phyloP scores from a whole-genome alignment of 2,329 filamentous ascomycete species.

The Colletotrichum liaoningense region DNA sequence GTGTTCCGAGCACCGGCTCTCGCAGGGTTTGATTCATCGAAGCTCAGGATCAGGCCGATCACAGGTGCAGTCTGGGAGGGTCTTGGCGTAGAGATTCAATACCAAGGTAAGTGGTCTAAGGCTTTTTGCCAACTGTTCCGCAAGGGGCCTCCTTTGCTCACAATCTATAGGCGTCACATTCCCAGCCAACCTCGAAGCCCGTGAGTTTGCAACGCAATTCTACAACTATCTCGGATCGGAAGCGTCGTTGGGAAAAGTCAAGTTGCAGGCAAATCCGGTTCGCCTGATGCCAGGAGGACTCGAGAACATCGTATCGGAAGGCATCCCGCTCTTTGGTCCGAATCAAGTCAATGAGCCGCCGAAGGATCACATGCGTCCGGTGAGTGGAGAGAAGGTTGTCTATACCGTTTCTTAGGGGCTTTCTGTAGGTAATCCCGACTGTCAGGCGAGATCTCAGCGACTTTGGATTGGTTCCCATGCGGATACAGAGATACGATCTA shows the following conservation, averaged over 20 bases:
- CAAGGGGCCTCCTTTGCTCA: too few species aligned
- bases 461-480: too few species aligned
- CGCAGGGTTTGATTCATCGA: constrained; percentile 39
- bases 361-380: constrained; percentile 50
- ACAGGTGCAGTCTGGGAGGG: constrained; percentile 57
- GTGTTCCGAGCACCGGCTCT: constrained; percentile 41
- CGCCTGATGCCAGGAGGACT: constrained; percentile 47
- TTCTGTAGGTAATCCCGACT: too few species aligned
- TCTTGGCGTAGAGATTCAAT: constrained; percentile 51
- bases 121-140: too few species aligned
- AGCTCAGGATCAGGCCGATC: constrained; percentile 45
- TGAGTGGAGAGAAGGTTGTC: constrained; percentile 54
- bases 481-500: too few species aligned
- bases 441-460: too few species aligned
- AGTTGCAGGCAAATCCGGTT: constrained; percentile 42
- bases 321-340: constrained; percentile 42
- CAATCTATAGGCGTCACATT: constrained; percentile 5
- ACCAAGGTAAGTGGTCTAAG: constrained; percentile 41
- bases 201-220: constrained; percentile 47
- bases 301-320: constrained; percentile 41
- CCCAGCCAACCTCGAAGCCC: constrained; percentile 39
- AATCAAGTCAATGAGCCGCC: constrained; percentile 40
- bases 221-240: constrained; percentile 47
- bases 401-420: constrained; percentile 30
- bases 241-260: background rate